Evolutionary conservation across 331 rosid species (phyloP).

Genomic region (Spiraea crenata): DNA sequence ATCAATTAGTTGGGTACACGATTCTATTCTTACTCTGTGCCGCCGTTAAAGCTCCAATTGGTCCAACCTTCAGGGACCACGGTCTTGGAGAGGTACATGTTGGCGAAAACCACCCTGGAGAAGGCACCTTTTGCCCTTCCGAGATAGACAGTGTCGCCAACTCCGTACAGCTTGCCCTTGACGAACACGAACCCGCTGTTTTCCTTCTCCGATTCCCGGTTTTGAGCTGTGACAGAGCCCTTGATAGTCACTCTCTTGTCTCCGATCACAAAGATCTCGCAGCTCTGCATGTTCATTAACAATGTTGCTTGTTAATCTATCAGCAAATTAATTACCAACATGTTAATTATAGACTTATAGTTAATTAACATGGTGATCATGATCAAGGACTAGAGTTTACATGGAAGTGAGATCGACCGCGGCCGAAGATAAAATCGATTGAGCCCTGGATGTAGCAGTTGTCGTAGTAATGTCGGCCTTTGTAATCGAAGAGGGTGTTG

Average conservation of each 20-base stretch:
- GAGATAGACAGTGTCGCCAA: constrained; percentile 54
- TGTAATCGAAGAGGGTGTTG: constrained; percentile 85
- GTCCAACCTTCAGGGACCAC: constrained; percentile 66
- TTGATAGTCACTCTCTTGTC: constrained; percentile 57
- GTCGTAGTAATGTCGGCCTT: constrained; percentile 86
- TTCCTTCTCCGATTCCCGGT: constrained; percentile 42
- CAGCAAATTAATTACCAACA: too few relatives aligned
- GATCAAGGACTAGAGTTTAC: constrained; percentile 23
- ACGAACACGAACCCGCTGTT: constrained; percentile 64
- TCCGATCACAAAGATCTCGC: constrained; percentile 82
- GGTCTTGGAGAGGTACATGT: constrained; percentile 55
- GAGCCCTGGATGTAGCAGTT: constrained; percentile 86
- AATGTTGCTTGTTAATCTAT: too few relatives aligned
- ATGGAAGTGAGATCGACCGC: constrained; percentile 59
- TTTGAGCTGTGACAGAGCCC: constrained; percentile 76
- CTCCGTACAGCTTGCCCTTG: constrained; percentile 63
- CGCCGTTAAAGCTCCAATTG: constrained; percentile 63
- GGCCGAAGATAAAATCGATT: constrained; percentile 93
- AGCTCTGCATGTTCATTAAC: constrained; percentile 33
- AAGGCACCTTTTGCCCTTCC: constrained; percentile 86
- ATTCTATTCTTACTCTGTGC: constrained; percentile 47
- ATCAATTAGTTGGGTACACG: background rate
- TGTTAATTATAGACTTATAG: too few relatives aligned
- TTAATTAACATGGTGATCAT: background rate
- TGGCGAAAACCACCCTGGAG: constrained; percentile 61